Conservation (phyloP, 2,329 filamentous ascomycete genomes). For the Colletotrichum siamense region DNA sequence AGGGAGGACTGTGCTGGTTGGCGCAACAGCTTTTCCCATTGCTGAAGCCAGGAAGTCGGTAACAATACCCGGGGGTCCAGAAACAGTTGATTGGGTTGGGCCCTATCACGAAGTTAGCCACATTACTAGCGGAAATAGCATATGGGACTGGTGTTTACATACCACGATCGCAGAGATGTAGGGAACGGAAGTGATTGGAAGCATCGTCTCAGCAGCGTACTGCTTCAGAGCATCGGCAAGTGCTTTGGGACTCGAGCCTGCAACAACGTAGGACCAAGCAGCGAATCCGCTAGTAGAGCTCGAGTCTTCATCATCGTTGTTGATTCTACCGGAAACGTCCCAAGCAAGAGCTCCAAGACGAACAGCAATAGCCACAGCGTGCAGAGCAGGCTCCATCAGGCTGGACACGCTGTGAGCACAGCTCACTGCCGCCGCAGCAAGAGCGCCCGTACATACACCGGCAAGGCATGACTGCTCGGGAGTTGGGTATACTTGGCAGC, state of each 20-base stretch:
- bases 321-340: not conserved
- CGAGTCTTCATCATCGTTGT: not conserved
- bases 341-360: not conserved
- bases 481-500: not conserved
- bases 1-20: not conserved
- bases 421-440: not conserved
- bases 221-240: not conserved
- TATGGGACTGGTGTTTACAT: not conserved
- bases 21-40: not conserved
- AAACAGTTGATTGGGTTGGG: not conserved
- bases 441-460: not conserved
- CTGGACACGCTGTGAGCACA: not conserved
- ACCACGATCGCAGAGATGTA: not conserved
- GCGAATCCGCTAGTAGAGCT: not conserved
- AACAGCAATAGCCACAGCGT: not conserved
- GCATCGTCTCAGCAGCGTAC: not conserved
- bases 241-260: not conserved
- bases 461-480: not conserved
- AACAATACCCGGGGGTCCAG: not conserved
- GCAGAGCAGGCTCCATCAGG: not conserved
- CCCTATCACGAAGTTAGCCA: not conserved
- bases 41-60: not conserved
- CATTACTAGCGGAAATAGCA: too few species aligned
- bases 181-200: not conserved
- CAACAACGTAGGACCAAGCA: not conserved